Percentiles rank a stretch among this genome's conserved stretches.
These are phyloP conservation scores for Miamiensis avidus DNA, from an alignment of 169 alveolate species.

Conservation along the genomic window DNA sequence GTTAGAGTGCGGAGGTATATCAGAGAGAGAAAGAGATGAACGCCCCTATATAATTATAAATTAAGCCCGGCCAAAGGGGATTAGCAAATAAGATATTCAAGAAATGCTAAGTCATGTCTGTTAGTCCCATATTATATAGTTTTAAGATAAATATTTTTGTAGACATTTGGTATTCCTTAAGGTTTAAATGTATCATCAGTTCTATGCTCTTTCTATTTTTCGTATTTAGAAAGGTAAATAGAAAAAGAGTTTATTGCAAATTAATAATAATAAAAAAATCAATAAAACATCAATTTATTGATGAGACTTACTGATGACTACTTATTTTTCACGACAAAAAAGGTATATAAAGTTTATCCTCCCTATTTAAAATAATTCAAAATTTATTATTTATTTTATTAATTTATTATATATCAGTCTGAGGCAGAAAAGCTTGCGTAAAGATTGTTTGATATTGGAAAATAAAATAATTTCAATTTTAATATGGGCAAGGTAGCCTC, in stretches of 20 bases:
- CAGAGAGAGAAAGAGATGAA: neutral
- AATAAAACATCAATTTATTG: slow-evolving; percentile 2
- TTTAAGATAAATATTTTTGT: slow-evolving; percentile 5
- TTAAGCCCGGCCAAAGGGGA: slow-evolving; percentile 1
- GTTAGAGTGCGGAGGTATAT: neutral
- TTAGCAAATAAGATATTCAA: slow-evolving; percentile 2
- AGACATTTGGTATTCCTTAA: slow-evolving; percentile 20
- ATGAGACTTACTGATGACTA: slow-evolving; percentile 30
- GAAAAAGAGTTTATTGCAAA: neutral
- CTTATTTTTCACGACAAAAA: slow-evolving; percentile 9
- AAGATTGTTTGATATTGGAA: neutral
- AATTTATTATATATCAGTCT: neutral
- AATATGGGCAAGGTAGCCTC: slow-evolving; percentile 1
- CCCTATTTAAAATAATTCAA: no score
- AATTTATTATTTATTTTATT: no score
- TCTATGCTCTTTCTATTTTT: slow-evolving; percentile 25
- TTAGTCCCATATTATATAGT: slow-evolving; percentile 3
- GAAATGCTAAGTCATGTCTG: slow-evolving; percentile 3
- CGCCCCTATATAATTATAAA: slow-evolving; percentile 15
- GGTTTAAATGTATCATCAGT: slow-evolving; percentile 20
- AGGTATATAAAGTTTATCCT: neutral
- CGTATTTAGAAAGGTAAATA: slow-evolving; percentile 3
- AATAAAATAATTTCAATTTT: slow-evolving; percentile 2
- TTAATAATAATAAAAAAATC: neutral
- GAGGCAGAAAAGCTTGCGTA: neutral